Evolutionary conservation across 139 green algal genomes (phyloP).

Genomic region (Eudorina sp.): DNA sequence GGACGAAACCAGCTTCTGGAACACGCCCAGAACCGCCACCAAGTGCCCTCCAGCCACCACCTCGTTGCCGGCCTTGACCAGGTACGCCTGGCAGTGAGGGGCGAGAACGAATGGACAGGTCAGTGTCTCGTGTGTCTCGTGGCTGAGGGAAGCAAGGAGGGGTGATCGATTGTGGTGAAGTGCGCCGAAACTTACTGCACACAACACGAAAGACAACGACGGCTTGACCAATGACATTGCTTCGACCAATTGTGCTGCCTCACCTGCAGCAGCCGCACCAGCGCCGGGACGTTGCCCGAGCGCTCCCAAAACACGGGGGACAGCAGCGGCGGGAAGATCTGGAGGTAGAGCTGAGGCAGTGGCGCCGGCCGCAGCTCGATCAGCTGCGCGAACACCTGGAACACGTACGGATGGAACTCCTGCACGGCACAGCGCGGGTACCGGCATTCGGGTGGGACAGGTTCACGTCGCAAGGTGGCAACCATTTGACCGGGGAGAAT

Average conservation of each 20-base stretch:
- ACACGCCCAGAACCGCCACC: slow-evolving; percentile 89
- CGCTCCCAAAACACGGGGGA: slow-evolving; percentile 92
- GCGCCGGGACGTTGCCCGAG: slow-evolving; percentile 91
- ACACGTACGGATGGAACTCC: slow-evolving; percentile 93
- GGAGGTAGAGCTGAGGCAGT: slow-evolving; percentile 80
- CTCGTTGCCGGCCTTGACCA: slow-evolving; percentile 78
- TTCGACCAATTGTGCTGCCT: no score
- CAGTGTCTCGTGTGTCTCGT: no score
- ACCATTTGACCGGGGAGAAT: no score
- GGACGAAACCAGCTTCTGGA: slow-evolving; percentile 91
- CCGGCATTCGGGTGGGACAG: no score
- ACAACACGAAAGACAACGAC: no score
- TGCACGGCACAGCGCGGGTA: slow-evolving; percentile 61
- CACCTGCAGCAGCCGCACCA: slow-evolving; percentile 92
- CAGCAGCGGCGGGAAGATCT: slow-evolving; percentile 92
- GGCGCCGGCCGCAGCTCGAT: slow-evolving; percentile 86
- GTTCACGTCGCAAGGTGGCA: no score
- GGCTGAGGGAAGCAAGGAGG: no score
- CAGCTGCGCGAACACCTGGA: slow-evolving; percentile 94
- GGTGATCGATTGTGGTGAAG: no score
- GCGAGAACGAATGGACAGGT: no score
- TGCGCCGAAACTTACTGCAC: no score
- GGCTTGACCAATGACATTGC: no score
- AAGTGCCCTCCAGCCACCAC: slow-evolving; percentile 81
- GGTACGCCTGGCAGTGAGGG: slow-evolving; percentile 91